Evolutionary conservation across 2,329 filamentous ascomycete genomes (phyloP).

Genomic region (Cyclaneusma minus): DNA sequence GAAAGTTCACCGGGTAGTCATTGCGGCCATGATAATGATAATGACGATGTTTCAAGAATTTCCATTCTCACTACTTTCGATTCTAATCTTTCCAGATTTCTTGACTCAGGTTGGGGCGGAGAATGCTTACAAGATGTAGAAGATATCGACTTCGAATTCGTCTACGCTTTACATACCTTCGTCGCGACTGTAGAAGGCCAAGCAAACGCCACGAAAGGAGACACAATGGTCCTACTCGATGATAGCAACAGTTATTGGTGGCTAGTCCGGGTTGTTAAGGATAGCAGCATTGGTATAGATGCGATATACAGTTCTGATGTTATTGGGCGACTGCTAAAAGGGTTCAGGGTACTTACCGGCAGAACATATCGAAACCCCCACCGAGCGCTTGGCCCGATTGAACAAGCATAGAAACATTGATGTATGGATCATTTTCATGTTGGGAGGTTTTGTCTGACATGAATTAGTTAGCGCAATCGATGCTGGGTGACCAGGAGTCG

Average conservation of each 20-base stretch:
- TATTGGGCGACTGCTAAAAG: constrained; percentile 11
- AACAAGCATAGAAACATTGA: constrained; percentile 99
- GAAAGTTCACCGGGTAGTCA: neutral
- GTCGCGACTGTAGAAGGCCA: constrained; percentile 96
- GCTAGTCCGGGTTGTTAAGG: constrained; percentile 92
- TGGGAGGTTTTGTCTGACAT: neutral
- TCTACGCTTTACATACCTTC: constrained; percentile 95
- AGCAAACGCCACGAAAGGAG: constrained; percentile 94
- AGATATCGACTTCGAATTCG: constrained; percentile 99
- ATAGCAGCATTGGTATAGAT: constrained; percentile 70
- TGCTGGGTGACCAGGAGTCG: constrained; percentile 55
- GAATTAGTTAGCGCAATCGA: constrained; percentile 47
- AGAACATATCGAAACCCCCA: constrained; percentile 96
- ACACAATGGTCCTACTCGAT: constrained; percentile 95
- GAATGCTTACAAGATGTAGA: constrained; percentile 87
- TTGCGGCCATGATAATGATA: constrained; percentile 30
- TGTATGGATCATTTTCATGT: constrained; percentile 34
- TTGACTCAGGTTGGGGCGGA: constrained; percentile 59
- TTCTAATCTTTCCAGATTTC: constrained; percentile 40
- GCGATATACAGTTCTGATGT: neutral
- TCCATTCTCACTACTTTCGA: constrained; percentile 20
- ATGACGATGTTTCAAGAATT: constrained; percentile 46
- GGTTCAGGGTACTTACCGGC: constrained; percentile 76
- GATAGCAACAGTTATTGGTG: constrained; percentile 99
- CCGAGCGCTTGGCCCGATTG: constrained; percentile 77